Evolutionary conservation across 352 stramenopile genomes (phyloP), one percentile per base, ranked within the genome.

Genomic region (Pythium biforme): DNA sequence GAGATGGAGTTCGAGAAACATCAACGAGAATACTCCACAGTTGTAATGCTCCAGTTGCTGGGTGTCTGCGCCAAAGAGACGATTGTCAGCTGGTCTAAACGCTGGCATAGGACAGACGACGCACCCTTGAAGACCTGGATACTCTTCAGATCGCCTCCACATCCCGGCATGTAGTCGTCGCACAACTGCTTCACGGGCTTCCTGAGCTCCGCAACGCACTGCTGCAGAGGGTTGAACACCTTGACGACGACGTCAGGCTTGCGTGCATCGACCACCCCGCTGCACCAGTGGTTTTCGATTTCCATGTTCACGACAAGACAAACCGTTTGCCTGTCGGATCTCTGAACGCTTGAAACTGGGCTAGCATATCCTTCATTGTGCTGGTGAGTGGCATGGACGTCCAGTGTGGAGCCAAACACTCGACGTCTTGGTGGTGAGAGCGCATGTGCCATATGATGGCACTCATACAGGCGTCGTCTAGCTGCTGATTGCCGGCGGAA

Each of bases 1-100:
- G 14, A 55, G 29, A 6, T 45, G 27, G 5, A 55, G 27, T n/a
- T 55, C 49, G 19, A 55, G 17, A 15, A 55, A 45, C 49, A 55
- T 55, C 25, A 55, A n/a, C 4, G 31, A n/a, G 5, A 55, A 55
- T 2, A 55, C 29, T 4, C 49, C 49, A n/a, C 49, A 55, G 49
- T 55, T 55, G 49, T 45, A 55, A 12, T 43, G 14, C 2, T 55
- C 49, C 7, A 55, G 49, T 17, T 55, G 49, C 39, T 45, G 49
- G 15, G 43, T 55, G 8, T 45, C 49, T 55, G 14, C 27, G n/a
- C 8, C 27, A 27, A 26, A 55, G 31, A 10, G 5, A 34, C 29
- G 29, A 34, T 34, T 34, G n/a, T n/a, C n/a, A n/a, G n/a, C n/a
- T n/a, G n/a, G n/a, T n/a, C n/a, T n/a, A 23, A 55, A 34, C 8